Percentiles rank a stretch among this genome's conserved stretches.
These are phyloP conservation scores for Coriolopsis trogii DNA, from an alignment of 1,284 basidiomycete species.

Conservation along the genomic window DNA sequence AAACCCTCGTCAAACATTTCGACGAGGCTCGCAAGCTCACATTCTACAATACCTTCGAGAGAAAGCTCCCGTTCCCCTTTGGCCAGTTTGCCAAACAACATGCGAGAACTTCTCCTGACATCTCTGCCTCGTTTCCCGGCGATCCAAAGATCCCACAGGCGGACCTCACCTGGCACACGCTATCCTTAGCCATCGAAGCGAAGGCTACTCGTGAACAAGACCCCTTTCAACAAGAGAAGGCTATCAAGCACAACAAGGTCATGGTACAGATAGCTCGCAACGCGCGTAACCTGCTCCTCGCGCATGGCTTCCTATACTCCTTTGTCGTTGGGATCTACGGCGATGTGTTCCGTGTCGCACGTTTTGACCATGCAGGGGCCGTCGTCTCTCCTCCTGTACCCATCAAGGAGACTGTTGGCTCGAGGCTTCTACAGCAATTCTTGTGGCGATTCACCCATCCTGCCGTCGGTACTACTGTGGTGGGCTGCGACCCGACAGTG, in stretches of 20 bases:
- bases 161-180: background rate
- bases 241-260: background rate
- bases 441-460: constrained; percentile 23
- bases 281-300: constrained; percentile 12
- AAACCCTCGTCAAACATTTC: background rate
- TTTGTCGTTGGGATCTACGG: constrained; percentile 19
- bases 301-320: constrained; percentile 8
- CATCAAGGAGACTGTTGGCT: background rate
- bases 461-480: background rate
- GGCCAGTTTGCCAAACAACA: background rate
- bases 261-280: constrained; percentile 12
- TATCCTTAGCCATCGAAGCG: constrained; percentile 10
- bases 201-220: constrained; percentile 4
- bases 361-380: constrained; percentile 17
- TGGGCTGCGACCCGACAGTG: constrained; percentile 16
- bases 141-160: background rate
- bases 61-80: constrained; percentile 2
- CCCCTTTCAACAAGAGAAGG: constrained; percentile 1
- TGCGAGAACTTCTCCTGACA: constrained; percentile 4
- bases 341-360: constrained; percentile 8
- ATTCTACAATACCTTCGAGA: background rate
- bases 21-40: background rate
- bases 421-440: constrained; percentile 11
- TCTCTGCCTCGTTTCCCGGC: constrained; percentile 12
- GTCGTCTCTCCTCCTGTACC: constrained; percentile 12